A percentile compares a stretch with the other conserved stretches of the same genome.
These are phyloP conservation scores for Lindgomyces ingoldianus DNA, from an alignment of 495 filamentous ascomycete genomes.

Conservation along the genomic window DNA sequence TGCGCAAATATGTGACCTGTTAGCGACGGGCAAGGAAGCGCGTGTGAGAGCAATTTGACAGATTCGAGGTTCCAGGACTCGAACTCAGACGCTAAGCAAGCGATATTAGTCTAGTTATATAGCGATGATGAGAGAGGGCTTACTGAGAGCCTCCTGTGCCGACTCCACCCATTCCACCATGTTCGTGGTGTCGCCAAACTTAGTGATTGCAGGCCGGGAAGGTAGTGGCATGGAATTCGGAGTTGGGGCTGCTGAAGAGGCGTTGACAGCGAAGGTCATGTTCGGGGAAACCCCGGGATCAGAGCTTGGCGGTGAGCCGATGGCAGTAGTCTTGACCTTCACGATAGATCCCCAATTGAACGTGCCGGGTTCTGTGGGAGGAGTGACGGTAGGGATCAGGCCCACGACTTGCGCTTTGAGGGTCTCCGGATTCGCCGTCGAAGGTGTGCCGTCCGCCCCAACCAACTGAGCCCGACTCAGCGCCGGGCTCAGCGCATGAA, in stretches of 20 bases:
- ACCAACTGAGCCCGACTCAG: slow-evolving; percentile 8
- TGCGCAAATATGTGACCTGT: slow-evolving; percentile 54
- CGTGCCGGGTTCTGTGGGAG: slow-evolving; percentile 38
- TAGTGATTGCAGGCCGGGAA: neutral
- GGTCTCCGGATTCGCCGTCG: neutral
- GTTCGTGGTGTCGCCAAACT: neutral
- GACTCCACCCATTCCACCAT: slow-evolving; percentile 23
- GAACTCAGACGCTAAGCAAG: slow-evolving; percentile 16
- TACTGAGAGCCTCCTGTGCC: slow-evolving; percentile 17
- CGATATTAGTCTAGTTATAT: neutral
- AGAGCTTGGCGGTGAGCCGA: slow-evolving; percentile 36
- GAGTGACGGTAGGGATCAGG: slow-evolving; percentile 39
- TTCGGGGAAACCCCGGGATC: slow-evolving; percentile 30
- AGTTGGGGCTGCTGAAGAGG: neutral
- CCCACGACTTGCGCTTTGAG: slow-evolving; percentile 21
- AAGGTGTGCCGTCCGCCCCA: slow-evolving; percentile 3
- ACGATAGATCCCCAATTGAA: slow-evolving; percentile 36
- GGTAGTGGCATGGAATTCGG: too few species aligned
- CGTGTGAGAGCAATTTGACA: slow-evolving; percentile 62
- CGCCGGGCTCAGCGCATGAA: slow-evolving; percentile 27
- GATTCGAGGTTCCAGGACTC: slow-evolving; percentile 39
- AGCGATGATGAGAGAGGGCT: neutral
- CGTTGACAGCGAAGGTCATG: neutral
- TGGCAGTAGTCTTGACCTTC: slow-evolving; percentile 29
- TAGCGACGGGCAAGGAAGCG: slow-evolving; percentile 59